Evolutionary conservation across 2,329 filamentous ascomycete species (phyloP).

Genomic region (Talaromyces pinophilus): DNA sequence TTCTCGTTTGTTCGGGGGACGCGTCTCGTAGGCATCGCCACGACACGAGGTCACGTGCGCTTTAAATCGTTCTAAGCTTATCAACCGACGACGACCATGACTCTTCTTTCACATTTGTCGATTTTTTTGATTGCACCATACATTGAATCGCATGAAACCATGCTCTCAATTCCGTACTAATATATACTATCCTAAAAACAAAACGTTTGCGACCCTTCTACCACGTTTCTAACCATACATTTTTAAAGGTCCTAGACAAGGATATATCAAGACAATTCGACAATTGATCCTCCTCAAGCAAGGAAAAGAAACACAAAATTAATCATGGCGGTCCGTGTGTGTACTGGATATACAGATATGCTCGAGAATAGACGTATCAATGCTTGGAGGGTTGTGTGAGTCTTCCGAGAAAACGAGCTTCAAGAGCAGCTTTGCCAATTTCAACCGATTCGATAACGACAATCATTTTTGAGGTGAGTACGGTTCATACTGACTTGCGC

Average conservation of each 20-base stretch:
- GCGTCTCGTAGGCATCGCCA: slow-evolving; percentile 32
- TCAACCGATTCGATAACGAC: neutral
- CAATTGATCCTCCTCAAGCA: neutral
- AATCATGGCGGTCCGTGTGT: neutral
- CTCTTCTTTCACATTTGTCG: neutral
- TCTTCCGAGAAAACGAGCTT: neutral
- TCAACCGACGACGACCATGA: neutral
- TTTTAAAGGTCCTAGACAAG: neutral
- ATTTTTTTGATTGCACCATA: neutral
- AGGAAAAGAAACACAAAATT: neutral
- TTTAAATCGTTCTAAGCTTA: neutral
- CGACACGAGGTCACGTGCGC: slow-evolving; percentile 42
- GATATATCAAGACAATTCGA: slow-evolving; percentile 5
- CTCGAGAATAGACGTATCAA: neutral
- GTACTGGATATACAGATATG: neutral
- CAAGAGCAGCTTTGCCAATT: neutral
- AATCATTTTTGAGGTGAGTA: neutral
- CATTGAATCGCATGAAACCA: neutral
- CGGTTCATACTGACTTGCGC: slow-evolving; percentile 7
- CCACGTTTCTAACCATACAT: neutral
- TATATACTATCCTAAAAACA: neutral
- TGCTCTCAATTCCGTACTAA: neutral
- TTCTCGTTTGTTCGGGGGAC: slow-evolving; percentile 3
- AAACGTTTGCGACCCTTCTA: neutral
- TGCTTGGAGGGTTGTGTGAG: neutral